Conservation (phyloP, 2,329 filamentous ascomycete species). For the Blastomyces silverae region DNA sequence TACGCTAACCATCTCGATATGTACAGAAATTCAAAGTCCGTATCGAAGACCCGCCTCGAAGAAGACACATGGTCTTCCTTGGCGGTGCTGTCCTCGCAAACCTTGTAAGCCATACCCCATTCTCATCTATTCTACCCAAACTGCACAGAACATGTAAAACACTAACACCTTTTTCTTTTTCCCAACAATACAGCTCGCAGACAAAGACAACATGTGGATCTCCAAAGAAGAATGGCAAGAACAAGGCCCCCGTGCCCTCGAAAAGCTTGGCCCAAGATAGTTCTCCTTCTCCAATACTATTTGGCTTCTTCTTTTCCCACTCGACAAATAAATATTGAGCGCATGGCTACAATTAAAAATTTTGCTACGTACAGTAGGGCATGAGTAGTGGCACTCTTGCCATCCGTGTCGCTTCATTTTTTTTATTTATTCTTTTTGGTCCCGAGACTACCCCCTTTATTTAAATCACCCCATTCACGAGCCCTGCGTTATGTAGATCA, state of each 20-base stretch:
- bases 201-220: slow-evolving; percentile 99
- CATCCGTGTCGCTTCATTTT: not conserved
- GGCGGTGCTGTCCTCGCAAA: slow-evolving; percentile 95
- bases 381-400: not conserved
- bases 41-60: slow-evolving; percentile 93
- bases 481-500: not conserved
- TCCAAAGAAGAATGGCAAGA: slow-evolving; percentile 96
- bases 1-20: slow-evolving; percentile 5
- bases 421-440: too few relatives aligned
- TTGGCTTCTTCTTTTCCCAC: not conserved
- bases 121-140: slow-evolving; percentile 1
- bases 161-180: slow-evolving; percentile 15
- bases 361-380: not conserved
- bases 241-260: slow-evolving; percentile 72
- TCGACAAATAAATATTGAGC: not conserved
- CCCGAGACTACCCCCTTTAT: not conserved
- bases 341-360: not conserved
- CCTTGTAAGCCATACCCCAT: slow-evolving; percentile 51
- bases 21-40: slow-evolving; percentile 93
- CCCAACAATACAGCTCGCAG: slow-evolving; percentile 61
- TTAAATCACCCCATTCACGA: not conserved
- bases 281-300: not conserved
- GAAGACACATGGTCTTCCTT: slow-evolving; percentile 99
- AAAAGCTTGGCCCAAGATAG: slow-evolving; percentile 88
- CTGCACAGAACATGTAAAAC: not conserved